These are phyloP conservation scores for Thelephora aurantiotincta DNA, from an alignment of 768 basidiomycete genomes.

Conservation along the genomic window DNA sequence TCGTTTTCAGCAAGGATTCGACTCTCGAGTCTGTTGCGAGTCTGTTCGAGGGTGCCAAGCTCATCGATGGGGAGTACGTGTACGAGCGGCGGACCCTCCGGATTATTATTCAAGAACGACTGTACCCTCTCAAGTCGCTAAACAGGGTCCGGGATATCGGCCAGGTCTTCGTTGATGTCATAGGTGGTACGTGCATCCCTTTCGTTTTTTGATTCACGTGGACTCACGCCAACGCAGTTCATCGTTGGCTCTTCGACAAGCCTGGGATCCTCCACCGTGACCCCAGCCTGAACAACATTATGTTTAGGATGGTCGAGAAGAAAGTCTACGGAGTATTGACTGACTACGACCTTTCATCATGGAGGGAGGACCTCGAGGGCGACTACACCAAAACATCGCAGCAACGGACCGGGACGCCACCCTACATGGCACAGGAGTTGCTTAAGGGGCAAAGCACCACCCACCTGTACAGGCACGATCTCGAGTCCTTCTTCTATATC, in stretches of 20 bases:
- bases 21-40: not conserved
- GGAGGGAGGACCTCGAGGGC: not conserved
- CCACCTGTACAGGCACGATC: constrained; percentile 6
- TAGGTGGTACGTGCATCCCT: constrained; percentile 15
- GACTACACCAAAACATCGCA: not conserved
- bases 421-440: constrained; percentile 5
- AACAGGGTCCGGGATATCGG: constrained; percentile 14
- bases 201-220: not conserved
- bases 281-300: constrained; percentile 9
- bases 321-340: constrained; percentile 1
- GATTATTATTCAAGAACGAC: constrained; percentile 10
- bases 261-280: constrained; percentile 7
- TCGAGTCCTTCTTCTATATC: constrained; percentile 10
- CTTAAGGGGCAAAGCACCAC: not conserved
- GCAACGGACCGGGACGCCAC: constrained; percentile 1
- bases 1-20: constrained; percentile 6
- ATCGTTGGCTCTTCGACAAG: constrained; percentile 5
- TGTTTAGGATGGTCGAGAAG: constrained; percentile 4
- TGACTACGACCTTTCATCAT: constrained; percentile 4
- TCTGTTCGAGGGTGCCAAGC: not conserved
- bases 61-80: not conserved
- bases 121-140: constrained; percentile 13
- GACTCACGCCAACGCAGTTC: constrained; percentile 4
- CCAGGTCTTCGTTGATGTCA: constrained; percentile 15
- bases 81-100: constrained; percentile 8